Conservation (phyloP, 108 stramenopile species). For the Cyclotella choctawhatcheeana region DNA sequence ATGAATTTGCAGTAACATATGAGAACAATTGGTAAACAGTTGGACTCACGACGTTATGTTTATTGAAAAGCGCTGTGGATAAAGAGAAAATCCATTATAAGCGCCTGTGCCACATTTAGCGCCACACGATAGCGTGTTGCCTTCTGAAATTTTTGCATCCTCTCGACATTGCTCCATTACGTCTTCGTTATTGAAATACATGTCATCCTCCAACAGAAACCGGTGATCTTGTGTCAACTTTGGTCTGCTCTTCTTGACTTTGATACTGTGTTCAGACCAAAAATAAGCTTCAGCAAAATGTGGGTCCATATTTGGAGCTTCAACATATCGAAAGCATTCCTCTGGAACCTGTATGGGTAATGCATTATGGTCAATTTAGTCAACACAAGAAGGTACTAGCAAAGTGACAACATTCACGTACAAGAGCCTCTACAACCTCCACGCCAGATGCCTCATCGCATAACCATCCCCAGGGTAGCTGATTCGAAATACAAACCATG, state of each 20-base stretch:
- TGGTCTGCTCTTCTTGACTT: neutral
- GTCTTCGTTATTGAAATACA: neutral
- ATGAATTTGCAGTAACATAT: too few species aligned
- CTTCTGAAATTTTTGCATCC: constrained; percentile 18
- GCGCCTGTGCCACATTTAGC: constrained; percentile 17
- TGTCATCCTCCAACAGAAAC: neutral
- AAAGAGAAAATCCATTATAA: constrained; percentile 27
- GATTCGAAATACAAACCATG: too few species aligned
- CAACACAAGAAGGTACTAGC: neutral
- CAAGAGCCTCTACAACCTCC: constrained; percentile 18
- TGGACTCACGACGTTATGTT: constrained; percentile 31
- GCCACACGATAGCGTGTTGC: constrained; percentile 4
- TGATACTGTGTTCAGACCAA: neutral
- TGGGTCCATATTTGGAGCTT: constrained; percentile 11
- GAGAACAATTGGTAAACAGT: neutral
- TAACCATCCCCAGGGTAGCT: constrained; percentile 22
- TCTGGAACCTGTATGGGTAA: too few species aligned
- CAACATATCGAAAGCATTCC: constrained; percentile 26
- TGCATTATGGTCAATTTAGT: too few species aligned
- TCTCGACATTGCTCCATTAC: neutral
- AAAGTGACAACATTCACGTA: neutral
- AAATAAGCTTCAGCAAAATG: constrained; percentile 17
- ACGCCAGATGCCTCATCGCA: constrained; percentile 7
- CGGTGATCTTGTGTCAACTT: neutral
- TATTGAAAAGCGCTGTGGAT: constrained; percentile 44